A percentile compares a stretch with the other conserved stretches of the same genome.
phyloP scores from a whole-genome alignment of 2,329 filamentous ascomycete genomes.

The Fusarium coicis region DNA sequence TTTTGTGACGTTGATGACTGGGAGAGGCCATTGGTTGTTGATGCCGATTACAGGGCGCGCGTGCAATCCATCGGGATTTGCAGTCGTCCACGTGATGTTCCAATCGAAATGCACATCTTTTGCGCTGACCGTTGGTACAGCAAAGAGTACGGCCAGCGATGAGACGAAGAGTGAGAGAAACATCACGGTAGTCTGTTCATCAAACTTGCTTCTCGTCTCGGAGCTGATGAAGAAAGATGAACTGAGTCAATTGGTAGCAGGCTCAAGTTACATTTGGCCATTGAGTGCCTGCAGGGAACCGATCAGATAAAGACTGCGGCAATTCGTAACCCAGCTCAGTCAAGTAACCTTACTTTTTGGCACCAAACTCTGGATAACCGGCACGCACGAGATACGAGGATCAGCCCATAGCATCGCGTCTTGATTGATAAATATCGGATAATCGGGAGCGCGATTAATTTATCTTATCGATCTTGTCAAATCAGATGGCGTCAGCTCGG shows the following conservation, averaged over 20 bases:
- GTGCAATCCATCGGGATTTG: not conserved
- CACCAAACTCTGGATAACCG: not conserved
- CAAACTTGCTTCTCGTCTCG: fast-evolving
- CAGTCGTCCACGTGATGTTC: not conserved
- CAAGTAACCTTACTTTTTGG: not conserved
- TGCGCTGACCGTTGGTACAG: not conserved
- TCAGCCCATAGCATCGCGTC: not conserved
- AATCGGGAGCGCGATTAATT: not conserved
- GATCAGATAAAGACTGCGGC: not conserved
- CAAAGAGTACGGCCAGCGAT: not conserved
- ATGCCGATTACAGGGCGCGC: not conserved
- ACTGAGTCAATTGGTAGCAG: not conserved
- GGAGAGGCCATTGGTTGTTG: not conserved
- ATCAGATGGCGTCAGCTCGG: not conserved
- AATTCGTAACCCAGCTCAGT: not conserved
- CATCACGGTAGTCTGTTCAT: not conserved
- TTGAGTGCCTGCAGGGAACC: not conserved
- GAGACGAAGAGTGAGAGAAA: not conserved
- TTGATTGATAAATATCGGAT: not conserved
- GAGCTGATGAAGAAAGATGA: not conserved
- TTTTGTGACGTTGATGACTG: not conserved
- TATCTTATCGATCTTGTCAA: constrained; percentile 8
- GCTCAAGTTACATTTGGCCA: not conserved
- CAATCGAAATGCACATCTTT: not conserved
- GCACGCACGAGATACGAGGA: not conserved